Conservation (phyloP, 257 asterid genomes). For the Oldenlandia corymbosa region DNA sequence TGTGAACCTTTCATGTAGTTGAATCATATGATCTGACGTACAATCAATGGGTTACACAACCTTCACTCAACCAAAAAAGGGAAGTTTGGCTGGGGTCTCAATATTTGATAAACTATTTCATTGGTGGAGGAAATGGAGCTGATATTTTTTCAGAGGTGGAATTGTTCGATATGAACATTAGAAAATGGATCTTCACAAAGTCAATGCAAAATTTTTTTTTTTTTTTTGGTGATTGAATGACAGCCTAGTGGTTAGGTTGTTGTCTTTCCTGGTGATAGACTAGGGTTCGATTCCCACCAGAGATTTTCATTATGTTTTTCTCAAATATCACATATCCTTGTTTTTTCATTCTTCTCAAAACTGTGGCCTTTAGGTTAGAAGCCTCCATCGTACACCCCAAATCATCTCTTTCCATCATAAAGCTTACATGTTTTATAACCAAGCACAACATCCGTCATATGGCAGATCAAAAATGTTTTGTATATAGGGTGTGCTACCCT, state of each 20-base stretch:
- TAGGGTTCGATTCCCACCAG: too few species aligned
- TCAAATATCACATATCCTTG: not conserved
- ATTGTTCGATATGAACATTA: constrained; percentile 37
- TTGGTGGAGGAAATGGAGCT: constrained; percentile 66
- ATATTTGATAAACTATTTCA: constrained; percentile 38
- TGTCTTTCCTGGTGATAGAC: too few species aligned
- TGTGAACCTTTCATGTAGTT: constrained; percentile 37
- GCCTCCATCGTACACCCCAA: too few species aligned
- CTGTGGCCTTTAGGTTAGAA: not conserved
- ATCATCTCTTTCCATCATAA: too few species aligned
- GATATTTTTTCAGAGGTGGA: constrained; percentile 65
- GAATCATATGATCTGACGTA: constrained; percentile 52
- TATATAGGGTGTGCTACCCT: too few species aligned
- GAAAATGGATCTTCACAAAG: constrained; percentile 49
- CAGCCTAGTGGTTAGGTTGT: too few species aligned
- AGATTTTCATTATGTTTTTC: constrained; percentile 31
- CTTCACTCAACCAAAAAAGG: constrained; percentile 48
- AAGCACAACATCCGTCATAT: too few species aligned
- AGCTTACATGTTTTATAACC: not conserved
- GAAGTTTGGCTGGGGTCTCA: constrained; percentile 50
- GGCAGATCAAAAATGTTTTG: too few species aligned
- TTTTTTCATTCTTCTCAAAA: not conserved
- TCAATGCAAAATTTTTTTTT: too few species aligned
- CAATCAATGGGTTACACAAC: constrained; percentile 43
- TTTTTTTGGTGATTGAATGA: too few species aligned